phyloP scores from a whole-genome alignment of 2,329 filamentous ascomycete genomes.

The Botrytis deweyae region DNA sequence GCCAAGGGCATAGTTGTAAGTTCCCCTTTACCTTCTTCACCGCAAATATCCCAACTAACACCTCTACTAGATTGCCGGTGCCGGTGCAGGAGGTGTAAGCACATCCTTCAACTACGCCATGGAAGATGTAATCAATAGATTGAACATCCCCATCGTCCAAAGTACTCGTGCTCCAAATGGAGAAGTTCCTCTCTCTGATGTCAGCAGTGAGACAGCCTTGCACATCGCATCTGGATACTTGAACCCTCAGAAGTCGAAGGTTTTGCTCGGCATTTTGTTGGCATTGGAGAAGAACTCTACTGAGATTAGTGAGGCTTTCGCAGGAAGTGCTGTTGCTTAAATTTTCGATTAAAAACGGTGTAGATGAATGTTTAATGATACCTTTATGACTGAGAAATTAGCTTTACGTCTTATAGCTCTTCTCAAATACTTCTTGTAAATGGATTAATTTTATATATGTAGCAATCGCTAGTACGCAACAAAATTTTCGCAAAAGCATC shows the following conservation, averaged over 20 bases:
- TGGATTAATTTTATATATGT: neutral
- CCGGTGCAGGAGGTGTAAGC: constrained; percentile 54
- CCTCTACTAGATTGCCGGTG: constrained; percentile 46
- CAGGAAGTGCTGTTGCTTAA: constrained; percentile 15
- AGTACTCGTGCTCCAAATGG: constrained; percentile 53
- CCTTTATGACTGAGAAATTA: neutral
- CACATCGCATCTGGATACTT: constrained; percentile 51
- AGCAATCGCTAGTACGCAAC: too few species aligned
- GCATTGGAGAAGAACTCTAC: constrained; percentile 30
- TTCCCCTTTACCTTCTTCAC: neutral
- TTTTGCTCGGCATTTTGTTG: constrained; percentile 45
- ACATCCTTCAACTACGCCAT: constrained; percentile 44
- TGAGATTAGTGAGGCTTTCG: constrained; percentile 28
- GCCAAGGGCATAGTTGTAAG: constrained; percentile 51
- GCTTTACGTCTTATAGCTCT: neutral
- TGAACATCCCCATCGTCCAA: constrained; percentile 50
- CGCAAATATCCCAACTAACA: neutral
- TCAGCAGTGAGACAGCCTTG: constrained; percentile 30
- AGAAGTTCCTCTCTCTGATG: constrained; percentile 25
- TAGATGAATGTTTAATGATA: neutral
- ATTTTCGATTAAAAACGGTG: neutral
- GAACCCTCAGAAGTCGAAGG: constrained; percentile 55
- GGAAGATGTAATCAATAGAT: constrained; percentile 46
- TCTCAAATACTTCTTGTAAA: neutral
- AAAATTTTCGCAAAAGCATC: neutral